Evolutionary conservation across 1,284 basidiomycete species (phyloP).

Genomic region (Malassezia brasiliensis): DNA sequence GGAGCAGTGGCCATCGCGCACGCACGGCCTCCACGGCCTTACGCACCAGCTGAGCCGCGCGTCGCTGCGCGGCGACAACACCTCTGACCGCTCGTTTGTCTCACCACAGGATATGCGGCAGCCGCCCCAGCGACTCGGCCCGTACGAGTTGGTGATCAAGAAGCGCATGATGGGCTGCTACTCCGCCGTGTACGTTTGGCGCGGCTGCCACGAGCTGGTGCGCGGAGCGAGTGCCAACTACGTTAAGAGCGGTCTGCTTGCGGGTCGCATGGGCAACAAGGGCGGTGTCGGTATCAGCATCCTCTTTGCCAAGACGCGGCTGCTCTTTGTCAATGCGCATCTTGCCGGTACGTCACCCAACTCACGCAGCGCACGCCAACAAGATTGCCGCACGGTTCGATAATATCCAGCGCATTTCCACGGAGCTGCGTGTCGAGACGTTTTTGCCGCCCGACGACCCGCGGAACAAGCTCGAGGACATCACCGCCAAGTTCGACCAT

Average conservation of each 20-base stretch:
- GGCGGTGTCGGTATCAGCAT: conserved; percentile 69
- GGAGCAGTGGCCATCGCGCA: neutral
- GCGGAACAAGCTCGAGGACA: conserved; percentile 51
- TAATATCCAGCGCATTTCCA: conserved; percentile 52
- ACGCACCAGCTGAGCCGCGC: neutral
- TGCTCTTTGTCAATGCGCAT: conserved; percentile 77
- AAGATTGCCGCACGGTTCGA: conserved; percentile 44
- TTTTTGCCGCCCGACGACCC: conserved; percentile 59
- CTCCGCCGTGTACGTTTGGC: conserved; percentile 44
- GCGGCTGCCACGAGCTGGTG: conserved; percentile 30
- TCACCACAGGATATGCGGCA: neutral
- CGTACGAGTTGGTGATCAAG: conserved; percentile 70
- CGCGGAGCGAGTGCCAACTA: conserved; percentile 53
- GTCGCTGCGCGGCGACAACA: neutral
- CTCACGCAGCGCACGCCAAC: conserved; percentile 28
- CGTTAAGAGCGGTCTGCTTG: conserved; percentile 75
- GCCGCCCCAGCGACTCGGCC: conserved; percentile 45
- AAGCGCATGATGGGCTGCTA: conserved; percentile 82
- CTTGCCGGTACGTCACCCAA: conserved; percentile 54
- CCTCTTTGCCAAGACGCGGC: conserved; percentile 61
- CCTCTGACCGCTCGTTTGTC: neutral
- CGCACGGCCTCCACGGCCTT: neutral
- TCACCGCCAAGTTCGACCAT: conserved; percentile 72
- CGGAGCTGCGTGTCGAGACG: conserved; percentile 53
- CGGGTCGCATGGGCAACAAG: conserved; percentile 70